These are phyloP conservation scores for Pisolithus orientalis DNA, from an alignment of 768 basidiomycete species.

Conservation along the genomic window DNA sequence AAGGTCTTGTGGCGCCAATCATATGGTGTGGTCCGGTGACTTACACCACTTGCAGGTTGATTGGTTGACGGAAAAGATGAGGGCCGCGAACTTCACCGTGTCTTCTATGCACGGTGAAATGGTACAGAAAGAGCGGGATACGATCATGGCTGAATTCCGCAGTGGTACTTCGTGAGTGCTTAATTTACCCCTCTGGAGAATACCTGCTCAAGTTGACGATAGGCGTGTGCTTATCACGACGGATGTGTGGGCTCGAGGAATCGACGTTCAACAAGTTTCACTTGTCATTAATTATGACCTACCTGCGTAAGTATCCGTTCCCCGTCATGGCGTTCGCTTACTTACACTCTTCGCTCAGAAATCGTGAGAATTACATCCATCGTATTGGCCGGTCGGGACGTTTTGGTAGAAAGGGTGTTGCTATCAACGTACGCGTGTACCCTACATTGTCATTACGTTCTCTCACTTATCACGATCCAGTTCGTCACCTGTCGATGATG, in stretches of 20 bases:
- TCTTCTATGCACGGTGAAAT: constrained; percentile 96
- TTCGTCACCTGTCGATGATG: constrained; percentile 95
- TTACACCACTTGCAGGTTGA: constrained; percentile 57
- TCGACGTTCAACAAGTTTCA: constrained; percentile 97
- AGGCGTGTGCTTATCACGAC: constrained; percentile 94
- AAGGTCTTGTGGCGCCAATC: constrained; percentile 51
- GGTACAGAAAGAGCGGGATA: constrained; percentile 92
- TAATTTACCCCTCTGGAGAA: constrained; percentile 4
- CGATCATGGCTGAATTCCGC: constrained; percentile 96
- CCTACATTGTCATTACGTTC: constrained; percentile 4
- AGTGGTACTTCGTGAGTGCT: constrained; percentile 77
- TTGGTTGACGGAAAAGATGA: constrained; percentile 99
- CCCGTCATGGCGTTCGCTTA: constrained; percentile 9
- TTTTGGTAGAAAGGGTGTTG: constrained; percentile 98
- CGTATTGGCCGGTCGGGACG: constrained; percentile 98
- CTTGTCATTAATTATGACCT: constrained; percentile 97
- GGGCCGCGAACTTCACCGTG: constrained; percentile 97
- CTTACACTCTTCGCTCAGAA: constrained; percentile 37
- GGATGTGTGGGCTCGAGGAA: constrained; percentile 96
- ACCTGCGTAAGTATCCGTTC: constrained; percentile 61
- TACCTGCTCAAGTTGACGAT: constrained; percentile 1
- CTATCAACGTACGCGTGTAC: constrained; percentile 77
- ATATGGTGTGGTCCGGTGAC: not conserved
- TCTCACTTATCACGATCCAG: constrained; percentile 33
- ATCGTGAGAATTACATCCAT: constrained; percentile 99